Base-by-base conservation (phyloP, 805 yeast species). In the Jamesozyma lodderae region DNA sequence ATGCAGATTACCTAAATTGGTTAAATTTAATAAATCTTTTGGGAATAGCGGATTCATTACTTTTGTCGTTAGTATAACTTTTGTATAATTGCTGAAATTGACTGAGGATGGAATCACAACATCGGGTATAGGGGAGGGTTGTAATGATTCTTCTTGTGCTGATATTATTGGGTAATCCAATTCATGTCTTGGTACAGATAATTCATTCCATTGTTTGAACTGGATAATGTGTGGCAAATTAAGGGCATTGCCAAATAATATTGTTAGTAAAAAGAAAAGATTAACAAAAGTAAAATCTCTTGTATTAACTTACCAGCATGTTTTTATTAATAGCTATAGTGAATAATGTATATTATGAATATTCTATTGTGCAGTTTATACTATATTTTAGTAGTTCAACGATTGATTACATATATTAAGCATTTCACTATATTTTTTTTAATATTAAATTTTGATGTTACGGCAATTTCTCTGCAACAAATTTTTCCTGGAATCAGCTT, bases 181-280 rank as follows among this genome's bases (percentile, higher is more conserved):
- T 15, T 64, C 56, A 53, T 72, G 77, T 44, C 77, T 68, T 23
- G 77, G 74, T 19, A 63, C 59, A 28, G 59, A 64, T n/a, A 51
- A 45, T 14, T 69, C 72, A 39, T 58, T 56, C 69, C 73, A 67
- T 43, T 73, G 77, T 67, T 73, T 73, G 37, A 73, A 67, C 71
- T 67, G 30, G n/a, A n/a, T n/a, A n/a, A n/a, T n/a, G n/a, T 25
- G 7, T 25, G 28, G 28, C 28, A 25, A 25, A 25, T 22, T 22
- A 22, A 22, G 24, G 24, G 10, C 10, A 25, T n/a, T n/a, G n/a
- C n/a, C n/a, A n/a, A n/a, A n/a, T n/a, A n/a, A n/a, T n/a, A n/a
- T 13, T 7, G 28, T 25, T 25, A 25, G 28, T 25, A 25, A 25
- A n/a, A n/a, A n/a, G n/a, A n/a, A n/a, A n/a, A n/a, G n/a, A n/a